Evolutionary conservation across 352 stramenopile genomes (phyloP).

Genomic region (Phytophthora pistaciae): DNA sequence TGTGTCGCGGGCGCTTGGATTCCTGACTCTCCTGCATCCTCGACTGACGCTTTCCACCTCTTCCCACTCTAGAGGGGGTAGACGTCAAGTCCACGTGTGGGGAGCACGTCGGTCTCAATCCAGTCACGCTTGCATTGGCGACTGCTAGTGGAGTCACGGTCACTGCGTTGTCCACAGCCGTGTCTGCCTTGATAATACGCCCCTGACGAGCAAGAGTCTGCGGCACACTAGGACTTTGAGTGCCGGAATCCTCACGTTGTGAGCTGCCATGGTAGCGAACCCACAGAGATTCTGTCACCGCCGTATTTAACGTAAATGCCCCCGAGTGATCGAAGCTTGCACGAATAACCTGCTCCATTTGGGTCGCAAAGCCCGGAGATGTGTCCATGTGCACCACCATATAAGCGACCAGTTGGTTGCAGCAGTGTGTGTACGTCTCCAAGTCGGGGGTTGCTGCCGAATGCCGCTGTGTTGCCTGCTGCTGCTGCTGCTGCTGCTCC

Average conservation of each 20-base stretch:
- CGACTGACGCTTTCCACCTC: slow-evolving; percentile 31
- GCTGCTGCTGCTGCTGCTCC: slow-evolving; percentile 19
- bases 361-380: slow-evolving; percentile 52
- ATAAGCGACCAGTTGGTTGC: slow-evolving; percentile 55
- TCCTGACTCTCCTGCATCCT: slow-evolving; percentile 4
- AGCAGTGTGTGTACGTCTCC: slow-evolving; percentile 56
- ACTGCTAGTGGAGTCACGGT: slow-evolving; percentile 20
- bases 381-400: slow-evolving; percentile 65
- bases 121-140: not conserved
- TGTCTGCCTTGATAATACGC: slow-evolving; percentile 4
- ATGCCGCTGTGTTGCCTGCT: not conserved
- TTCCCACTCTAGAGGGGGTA: slow-evolving; percentile 24
- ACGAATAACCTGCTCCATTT: slow-evolving; percentile 74
- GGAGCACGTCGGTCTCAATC: slow-evolving; percentile 25
- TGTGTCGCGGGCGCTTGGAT: slow-evolving; percentile 23
- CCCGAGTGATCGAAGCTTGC: slow-evolving; percentile 55
- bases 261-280: slow-evolving; percentile 9
- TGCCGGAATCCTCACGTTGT: not conserved
- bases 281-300: slow-evolving; percentile 22
- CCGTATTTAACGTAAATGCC: slow-evolving; percentile 30
- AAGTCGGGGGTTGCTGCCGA: slow-evolving; percentile 20
- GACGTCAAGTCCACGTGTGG: slow-evolving; percentile 29
- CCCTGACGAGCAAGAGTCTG: slow-evolving; percentile 8
- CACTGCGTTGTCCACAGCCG: not conserved
- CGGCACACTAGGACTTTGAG: not conserved